Conservation (phyloP, 805 yeast genomes). For the Scheffersomyces lignosus region DNA sequence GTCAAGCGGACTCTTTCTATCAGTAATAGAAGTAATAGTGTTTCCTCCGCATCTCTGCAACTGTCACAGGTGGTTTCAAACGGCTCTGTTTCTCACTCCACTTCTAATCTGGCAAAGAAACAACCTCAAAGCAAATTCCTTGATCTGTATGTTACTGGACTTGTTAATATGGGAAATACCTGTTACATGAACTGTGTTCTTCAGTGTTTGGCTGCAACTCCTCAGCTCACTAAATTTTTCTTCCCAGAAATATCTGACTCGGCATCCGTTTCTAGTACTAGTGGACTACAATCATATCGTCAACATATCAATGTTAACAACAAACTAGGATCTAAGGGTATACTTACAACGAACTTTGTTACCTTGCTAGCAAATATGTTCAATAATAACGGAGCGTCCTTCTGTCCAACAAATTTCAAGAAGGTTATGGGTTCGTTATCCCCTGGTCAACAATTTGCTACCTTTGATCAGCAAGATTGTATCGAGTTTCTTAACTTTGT, state of each 20-base stretch:
- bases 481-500: slow-evolving; percentile 77
- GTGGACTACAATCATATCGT: slow-evolving; percentile 56
- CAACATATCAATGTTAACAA: slow-evolving; percentile 72
- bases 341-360: slow-evolving; percentile 68
- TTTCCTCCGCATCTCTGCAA: too few species aligned
- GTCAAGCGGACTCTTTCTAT: slow-evolving; percentile 3
- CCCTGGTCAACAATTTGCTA: slow-evolving; percentile 55
- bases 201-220: slow-evolving; percentile 82
- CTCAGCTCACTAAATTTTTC: slow-evolving; percentile 63
- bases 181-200: slow-evolving; percentile 90
- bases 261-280: slow-evolving; percentile 8
- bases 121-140: slow-evolving; percentile 3
- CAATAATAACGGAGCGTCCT: slow-evolving; percentile 43
- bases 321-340: slow-evolving; percentile 78
- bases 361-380: slow-evolving; percentile 56
- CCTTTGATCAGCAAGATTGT: slow-evolving; percentile 80
- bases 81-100: not conserved
- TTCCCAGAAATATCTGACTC: slow-evolving; percentile 26
- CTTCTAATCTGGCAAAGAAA: not conserved
- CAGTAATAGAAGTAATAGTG: slow-evolving; percentile 1
- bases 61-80: not conserved
- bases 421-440: slow-evolving; percentile 67
- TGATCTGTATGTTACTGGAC: slow-evolving; percentile 58
- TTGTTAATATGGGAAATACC: slow-evolving; percentile 82
- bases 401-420: slow-evolving; percentile 67